phyloP scores from a whole-genome alignment of 169 alveolate species.

The Cryptosporidium andersoni region DNA sequence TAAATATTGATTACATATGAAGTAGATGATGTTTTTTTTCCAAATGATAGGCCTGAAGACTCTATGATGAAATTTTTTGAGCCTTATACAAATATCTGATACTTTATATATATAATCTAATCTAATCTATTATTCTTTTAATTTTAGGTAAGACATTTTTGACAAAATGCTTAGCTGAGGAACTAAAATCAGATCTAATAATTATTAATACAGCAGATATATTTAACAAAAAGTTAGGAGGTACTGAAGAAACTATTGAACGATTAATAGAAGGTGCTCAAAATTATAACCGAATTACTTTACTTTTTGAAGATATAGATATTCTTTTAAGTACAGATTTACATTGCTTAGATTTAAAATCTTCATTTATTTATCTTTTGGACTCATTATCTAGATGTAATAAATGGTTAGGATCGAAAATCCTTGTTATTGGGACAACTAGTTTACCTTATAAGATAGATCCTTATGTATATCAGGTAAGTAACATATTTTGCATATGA shows the following conservation, averaged over 20 bases:
- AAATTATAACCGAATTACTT: background rate
- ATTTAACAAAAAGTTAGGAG: slow-evolving; percentile 35
- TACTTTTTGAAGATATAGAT: slow-evolving; percentile 45
- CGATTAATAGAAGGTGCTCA: background rate
- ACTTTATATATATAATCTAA: background rate
- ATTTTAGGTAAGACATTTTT: slow-evolving; percentile 45
- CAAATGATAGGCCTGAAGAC: slow-evolving; percentile 61
- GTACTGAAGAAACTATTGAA: background rate
- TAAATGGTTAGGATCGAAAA: slow-evolving; percentile 30
- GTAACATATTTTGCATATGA: slow-evolving; percentile 25
- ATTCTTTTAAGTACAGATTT: background rate
- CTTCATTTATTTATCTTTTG: slow-evolving; percentile 14
- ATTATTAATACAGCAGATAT: slow-evolving; percentile 25
- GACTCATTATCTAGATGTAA: slow-evolving; percentile 44
- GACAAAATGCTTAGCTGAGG: background rate
- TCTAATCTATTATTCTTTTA: background rate
- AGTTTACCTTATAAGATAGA: background rate
- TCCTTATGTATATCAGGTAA: slow-evolving; percentile 9
- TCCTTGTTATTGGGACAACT: slow-evolving; percentile 36
- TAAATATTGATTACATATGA: slow-evolving; percentile 14
- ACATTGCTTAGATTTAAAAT: background rate
- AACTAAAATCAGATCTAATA: slow-evolving; percentile 1
- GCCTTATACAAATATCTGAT: background rate
- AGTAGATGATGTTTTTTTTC: background rate
- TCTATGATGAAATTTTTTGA: slow-evolving; percentile 55